Base-by-base conservation (phyloP, 495 filamentous ascomycete genomes). In the Neurospora terricola region DNA sequence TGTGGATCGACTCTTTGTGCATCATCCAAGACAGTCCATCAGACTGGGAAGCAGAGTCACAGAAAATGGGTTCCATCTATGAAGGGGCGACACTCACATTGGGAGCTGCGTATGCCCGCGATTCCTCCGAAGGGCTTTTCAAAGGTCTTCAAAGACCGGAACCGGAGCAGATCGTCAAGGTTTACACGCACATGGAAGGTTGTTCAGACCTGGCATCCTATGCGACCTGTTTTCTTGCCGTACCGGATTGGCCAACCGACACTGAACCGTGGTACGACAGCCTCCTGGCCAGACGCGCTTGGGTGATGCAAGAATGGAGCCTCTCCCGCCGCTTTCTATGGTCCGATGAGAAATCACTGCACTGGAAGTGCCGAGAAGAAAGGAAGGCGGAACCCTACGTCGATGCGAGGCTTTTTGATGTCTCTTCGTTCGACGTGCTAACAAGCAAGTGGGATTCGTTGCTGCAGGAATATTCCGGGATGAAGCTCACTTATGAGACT, bases 401-500 rank as follows among this genome's bases (percentile, higher is more conserved):
- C 42, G 18, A 45, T 3, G 2, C 3, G 2, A 4, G 8, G 45
- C 0, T 18, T 18, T 9, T 7, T 2, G 4, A 1, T 14, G 1
- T 30, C 2, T 5, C 11, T 30, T 8, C 23, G 23, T 30, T 8
- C 27, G 12, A 9, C 12, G 2, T 16, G 12, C 3, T 54, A 12
- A 16, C 12, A 14, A 14, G 3, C 6, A 1, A 16, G 0, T 62
- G 54, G 54, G 5, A 8, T 9, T 0, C 0, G 5, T 62, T 62
- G 14, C 4, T 62, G 5, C 0, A 1, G 2, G 5, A 0, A 23
- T 62, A 30, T 30, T 8, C 23, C 0, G 0, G 5, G 23, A 30
- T 62, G 54, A 12, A 62, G 27, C 54, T 62, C 12, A 62, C 54
- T 16, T 62, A 16, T 18, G 54, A 34, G 54, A 30, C 54, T 1